Evolutionary conservation across 2,329 filamentous ascomycete genomes (phyloP), one percentile per base, ranked within the genome.

Genomic region (Mycogone perniciosa): DNA sequence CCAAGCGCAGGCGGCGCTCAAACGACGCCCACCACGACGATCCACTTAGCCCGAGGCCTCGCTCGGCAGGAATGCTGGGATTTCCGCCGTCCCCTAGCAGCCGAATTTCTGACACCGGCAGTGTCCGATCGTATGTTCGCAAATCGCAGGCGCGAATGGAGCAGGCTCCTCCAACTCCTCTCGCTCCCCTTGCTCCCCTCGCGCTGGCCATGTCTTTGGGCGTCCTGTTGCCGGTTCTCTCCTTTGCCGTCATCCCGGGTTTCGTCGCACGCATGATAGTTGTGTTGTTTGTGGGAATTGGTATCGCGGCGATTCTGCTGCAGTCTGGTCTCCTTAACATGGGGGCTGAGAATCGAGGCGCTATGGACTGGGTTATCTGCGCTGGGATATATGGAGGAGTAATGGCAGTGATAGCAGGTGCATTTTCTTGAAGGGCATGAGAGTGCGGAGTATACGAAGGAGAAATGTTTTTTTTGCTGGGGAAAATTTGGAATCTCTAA

Each of bases 261-360:
- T 81, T 84, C 53, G 61, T 76, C 0, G 79, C 76, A 2, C 73
- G 81, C n/a, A 72, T 85, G 56, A 74, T 75, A 0, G 74, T 85
- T 2, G 76, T 82, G 2, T 58, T 75, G 4, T 67, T 84, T 0
- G 74, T 81, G 0, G 76, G 72, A 0, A 65, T 72, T 1, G 72
- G 75, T 2, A 70, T 76, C 6, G 62, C 65, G 5, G 59, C 56
- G n/a, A 59, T 57, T 11, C 53, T 66, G 13, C 45, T 63, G 11
- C 61, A 66, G 50, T 63, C 63, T 0, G 63, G 60, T 13, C 30
- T 60, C 9, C 39, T 59, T 10, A 46, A 50, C 6, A 29, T 52
- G 10, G 37, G 59, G 13, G 48, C 53, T 6, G 52, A 57, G 13
- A 41, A 59, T 3, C 47, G 56, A 9, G 57, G 55, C n/a, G 44